Evolutionary conservation across 129 eudicot genomes (phyloP).

Genomic region (Escallonia herrerae): DNA sequence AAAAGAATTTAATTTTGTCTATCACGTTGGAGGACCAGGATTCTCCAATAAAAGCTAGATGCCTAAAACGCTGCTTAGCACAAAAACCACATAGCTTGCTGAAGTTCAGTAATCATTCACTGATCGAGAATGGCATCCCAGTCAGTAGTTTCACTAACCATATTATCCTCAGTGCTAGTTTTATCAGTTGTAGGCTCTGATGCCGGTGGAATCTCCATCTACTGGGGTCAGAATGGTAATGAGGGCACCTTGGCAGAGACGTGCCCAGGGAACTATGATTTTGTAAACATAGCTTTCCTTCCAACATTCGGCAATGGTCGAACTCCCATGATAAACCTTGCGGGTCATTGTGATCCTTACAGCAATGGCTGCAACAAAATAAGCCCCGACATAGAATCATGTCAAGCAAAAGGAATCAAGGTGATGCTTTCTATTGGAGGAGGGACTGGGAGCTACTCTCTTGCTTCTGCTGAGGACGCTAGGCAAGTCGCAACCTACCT

Average conservation of each 20-base stretch:
- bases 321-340: conserved; percentile 23
- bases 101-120: too few relatives aligned
- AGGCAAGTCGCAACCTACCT: too few relatives aligned
- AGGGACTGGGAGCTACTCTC: not conserved
- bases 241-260: conserved; percentile 32
- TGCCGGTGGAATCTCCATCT: conserved; percentile 28
- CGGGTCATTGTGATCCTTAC: too few relatives aligned
- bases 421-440: too few relatives aligned
- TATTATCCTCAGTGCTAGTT: too few relatives aligned
- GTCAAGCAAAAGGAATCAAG: conserved; percentile 24
- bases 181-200: conserved; percentile 17
- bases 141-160: too few relatives aligned
- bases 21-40: too few relatives aligned
- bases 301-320: conserved; percentile 21
- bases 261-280: conserved; percentile 23
- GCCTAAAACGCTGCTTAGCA: too few relatives aligned
- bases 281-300: conserved; percentile 30
- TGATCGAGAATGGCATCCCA: too few relatives aligned
- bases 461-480: not conserved
- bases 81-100: too few relatives aligned
- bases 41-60: too few relatives aligned
- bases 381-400: conserved; percentile 16
- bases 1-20: too few relatives aligned
- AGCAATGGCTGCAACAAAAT: conserved; percentile 13
- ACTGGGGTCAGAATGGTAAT: conserved; percentile 39